These are phyloP conservation scores for Boechera divaricarpa DNA, from an alignment of 345 rosid species.

Conservation along the genomic window DNA sequence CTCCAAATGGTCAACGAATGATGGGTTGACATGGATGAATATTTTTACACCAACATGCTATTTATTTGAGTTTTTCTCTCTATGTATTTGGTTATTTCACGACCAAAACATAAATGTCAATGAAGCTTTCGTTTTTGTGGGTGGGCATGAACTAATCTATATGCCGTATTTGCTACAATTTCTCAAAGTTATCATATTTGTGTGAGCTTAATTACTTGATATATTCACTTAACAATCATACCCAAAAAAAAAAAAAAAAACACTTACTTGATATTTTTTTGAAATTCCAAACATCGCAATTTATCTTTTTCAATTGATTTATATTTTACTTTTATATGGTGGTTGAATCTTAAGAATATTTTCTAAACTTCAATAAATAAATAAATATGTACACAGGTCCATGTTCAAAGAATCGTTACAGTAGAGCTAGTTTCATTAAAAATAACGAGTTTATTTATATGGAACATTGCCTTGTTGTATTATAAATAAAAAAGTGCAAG, in stretches of 20 bases:
- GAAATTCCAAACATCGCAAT: too few relatives aligned
- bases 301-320: too few relatives aligned
- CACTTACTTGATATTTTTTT: too few relatives aligned
- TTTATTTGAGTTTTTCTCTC: neutral
- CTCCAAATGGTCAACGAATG: slow-evolving; percentile 47
- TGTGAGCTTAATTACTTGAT: too few relatives aligned
- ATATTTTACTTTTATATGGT: too few relatives aligned
- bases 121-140: slow-evolving; percentile 31
- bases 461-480: slow-evolving; percentile 19
- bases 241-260: too few relatives aligned
- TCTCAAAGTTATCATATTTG: too few relatives aligned
- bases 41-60: neutral
- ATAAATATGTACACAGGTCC: neutral
- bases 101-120: slow-evolving; percentile 21
- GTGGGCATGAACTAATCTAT: slow-evolving; percentile 23
- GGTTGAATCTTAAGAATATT: neutral
- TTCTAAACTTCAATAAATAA: neutral
- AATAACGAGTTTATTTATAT: neutral
- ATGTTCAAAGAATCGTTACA: slow-evolving; percentile 8
- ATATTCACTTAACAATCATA: too few relatives aligned
- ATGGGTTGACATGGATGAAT: slow-evolving; percentile 27
- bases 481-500: slow-evolving; percentile 1
- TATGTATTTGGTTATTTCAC: neutral
- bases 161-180: too few relatives aligned
- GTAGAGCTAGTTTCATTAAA: slow-evolving; percentile 11